A percentile compares a stretch with the other conserved stretches of the same genome.
Evolutionary conservation across 805 yeast species (phyloP).

Genomic region (Metschnikowia colocasiae): DNA sequence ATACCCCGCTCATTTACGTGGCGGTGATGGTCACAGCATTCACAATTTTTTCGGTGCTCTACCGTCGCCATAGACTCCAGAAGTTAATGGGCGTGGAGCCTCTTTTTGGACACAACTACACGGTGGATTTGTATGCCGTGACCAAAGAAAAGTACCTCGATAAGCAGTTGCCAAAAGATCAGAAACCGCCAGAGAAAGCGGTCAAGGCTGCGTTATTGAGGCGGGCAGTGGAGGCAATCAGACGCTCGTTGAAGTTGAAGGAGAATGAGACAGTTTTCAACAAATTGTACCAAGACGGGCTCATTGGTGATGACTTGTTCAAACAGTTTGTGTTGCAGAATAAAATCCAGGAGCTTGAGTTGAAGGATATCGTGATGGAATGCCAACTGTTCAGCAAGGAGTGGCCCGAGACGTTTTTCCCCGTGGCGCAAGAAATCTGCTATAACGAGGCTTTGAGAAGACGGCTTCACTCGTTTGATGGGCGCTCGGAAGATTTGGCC

Average conservation of each 20-base stretch:
- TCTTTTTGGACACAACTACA: conserved; percentile 66
- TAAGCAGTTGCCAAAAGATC: conserved; percentile 34
- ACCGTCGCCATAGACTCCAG: conserved; percentile 54
- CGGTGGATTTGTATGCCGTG: conserved; percentile 59
- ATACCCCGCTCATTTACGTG: conserved; percentile 74
- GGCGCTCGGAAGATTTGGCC: conserved; percentile 31
- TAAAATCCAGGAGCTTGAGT: conserved; percentile 76
- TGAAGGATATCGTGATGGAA: conserved; percentile 70
- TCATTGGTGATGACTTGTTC: conserved; percentile 85
- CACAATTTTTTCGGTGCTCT: conserved; percentile 62
- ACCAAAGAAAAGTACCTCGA: conserved; percentile 47
- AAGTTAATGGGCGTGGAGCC: conserved; percentile 62
- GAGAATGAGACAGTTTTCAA: conserved; percentile 71
- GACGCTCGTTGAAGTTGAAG: conserved; percentile 76
- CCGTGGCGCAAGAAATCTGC: conserved; percentile 82
- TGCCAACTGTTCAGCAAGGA: conserved; percentile 71
- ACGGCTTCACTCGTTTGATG: conserved; percentile 51
- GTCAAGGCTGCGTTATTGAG: conserved; percentile 57
- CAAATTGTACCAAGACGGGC: conserved; percentile 77
- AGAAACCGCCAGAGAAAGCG: conserved; percentile 71
- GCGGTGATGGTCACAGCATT: conserved; percentile 64
- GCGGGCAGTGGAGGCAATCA: conserved; percentile 78
- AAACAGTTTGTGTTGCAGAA: conserved; percentile 74
- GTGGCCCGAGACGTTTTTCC: conserved; percentile 76
- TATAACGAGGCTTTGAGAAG: conserved; percentile 88